Base-by-base conservation (phyloP, 2,329 filamentous ascomycete genomes). In the Xylariaceae sp. region DNA sequence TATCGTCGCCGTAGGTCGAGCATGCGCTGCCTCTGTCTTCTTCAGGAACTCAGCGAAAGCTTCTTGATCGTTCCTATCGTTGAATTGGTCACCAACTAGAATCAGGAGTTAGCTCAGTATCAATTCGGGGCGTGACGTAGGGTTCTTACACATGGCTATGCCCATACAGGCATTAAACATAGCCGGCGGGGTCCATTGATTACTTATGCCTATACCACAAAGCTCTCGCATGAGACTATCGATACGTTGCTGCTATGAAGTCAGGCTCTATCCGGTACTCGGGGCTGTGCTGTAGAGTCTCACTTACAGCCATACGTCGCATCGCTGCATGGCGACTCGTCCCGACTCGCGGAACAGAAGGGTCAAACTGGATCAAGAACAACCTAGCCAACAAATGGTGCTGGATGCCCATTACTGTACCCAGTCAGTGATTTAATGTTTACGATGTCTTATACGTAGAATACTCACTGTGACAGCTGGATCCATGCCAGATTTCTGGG, bases 331-430 rank as follows among this genome's bases (percentile, higher is more conserved):
- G 57, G 32, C 65, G 62, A 39, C 55, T 65, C 27, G 63, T 61
- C 15, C 77, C 80, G 1, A 82, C 65, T 39, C 71, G 70, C 0
- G 78, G 79, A 2, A 77, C 67, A 7, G 67, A 74, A 0, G 78
- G 80, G 57, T 83, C 75, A 53, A 81, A 80, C 18, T 77, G 76
- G 15, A 74, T 68, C 1, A 85, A 70, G 31, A 85, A 73, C 6
- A 84, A 74, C 38, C 75, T 71, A 0, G 80, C 78, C 2, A 85
- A 70, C 48, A 82, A 75, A 56, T 81, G 75, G 61, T 85, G 81
- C 46, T 82, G 81, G 14, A 81, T 69, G 0, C 81, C 82, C 9
- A 81, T 78, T 5, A 82, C 79, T 78, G 41, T 49, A 11, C 11
- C 30, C 35, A 11, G 43, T 44, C 15, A 39, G 50, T 47, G 14